phyloP scores from a whole-genome alignment of 768 basidiomycete genomes.

The Rhodotorula kratochvilovae region DNA sequence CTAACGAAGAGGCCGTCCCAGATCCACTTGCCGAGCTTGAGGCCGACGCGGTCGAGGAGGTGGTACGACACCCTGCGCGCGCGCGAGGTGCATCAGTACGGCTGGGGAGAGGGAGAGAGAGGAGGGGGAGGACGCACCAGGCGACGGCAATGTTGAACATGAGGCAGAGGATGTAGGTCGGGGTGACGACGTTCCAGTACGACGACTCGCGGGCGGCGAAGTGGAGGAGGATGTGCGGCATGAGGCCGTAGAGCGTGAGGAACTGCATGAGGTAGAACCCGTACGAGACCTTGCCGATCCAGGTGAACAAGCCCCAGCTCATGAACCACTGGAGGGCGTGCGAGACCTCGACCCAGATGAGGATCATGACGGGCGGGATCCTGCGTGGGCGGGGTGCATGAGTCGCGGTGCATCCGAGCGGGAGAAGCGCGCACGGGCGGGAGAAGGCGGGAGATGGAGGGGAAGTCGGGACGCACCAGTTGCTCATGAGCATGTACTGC shows the following conservation, averaged over 20 bases:
- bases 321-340: constrained; percentile 47
- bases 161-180: constrained; percentile 44
- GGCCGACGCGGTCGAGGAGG: constrained; percentile 44
- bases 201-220: constrained; percentile 33
- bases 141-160: constrained; percentile 45
- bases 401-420: no score
- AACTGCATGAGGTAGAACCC: constrained; percentile 47
- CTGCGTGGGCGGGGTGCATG: constrained; percentile 8
- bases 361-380: constrained; percentile 41
- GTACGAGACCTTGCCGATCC: constrained; percentile 47
- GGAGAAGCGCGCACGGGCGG: background rate
- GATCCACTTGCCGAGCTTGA: constrained; percentile 46
- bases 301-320: constrained; percentile 44
- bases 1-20: constrained; percentile 47
- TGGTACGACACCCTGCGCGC: constrained; percentile 42
- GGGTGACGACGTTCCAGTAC: constrained; percentile 44
- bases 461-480: constrained; percentile 30
- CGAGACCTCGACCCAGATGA: constrained; percentile 44
- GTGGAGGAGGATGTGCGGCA: constrained; percentile 44
- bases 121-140: constrained; percentile 29
- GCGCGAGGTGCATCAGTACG: background rate
- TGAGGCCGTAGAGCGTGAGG: constrained; percentile 45
- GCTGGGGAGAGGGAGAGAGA: background rate
- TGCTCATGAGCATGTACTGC: constrained; percentile 45
- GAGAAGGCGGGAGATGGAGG: background rate